Base-by-base conservation (phyloP, 2,329 filamentous ascomycete species). In the Orbilia blumenaviensis region DNA sequence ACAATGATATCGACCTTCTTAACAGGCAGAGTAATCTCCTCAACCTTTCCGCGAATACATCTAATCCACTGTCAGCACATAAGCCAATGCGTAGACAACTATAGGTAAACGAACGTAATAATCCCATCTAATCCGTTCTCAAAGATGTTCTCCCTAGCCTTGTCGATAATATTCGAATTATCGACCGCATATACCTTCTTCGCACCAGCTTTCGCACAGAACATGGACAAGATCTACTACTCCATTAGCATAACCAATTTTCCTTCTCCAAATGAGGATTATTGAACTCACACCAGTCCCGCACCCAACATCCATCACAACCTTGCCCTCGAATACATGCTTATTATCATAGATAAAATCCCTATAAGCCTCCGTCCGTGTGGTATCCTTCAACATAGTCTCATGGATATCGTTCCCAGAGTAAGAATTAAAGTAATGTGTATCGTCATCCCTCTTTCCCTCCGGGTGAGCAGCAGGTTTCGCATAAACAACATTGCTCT, bases 281-380 rank as follows among this genome's bases (percentile, higher is more conserved):
- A 7, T 9, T 56, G 75, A 68, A 80, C 83, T 82, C 82, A 86
- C 80, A 79, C 86, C 87, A 25, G 89, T 91, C 54, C 90, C 92
- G 81, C 94, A 97, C 58, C 94, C 94, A 78, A 97, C 93, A 81
- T 98, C 94, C 5, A 98, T 88, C 10, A 97, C 92, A 8, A 77
- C 89, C 84, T 96, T 97, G 80, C 89, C 92, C 32, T 89, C 89
- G 83, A 97, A 97, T 2, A 97, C 84, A 78, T 92, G 86, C 83
- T 96, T 95, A 84, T 97, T 93, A 79, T 90, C 89, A 84, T 97
- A 97, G 81, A 97, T 93, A 82, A 97, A 97, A 83, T 98, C 93
- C 50, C 94, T 89, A 84, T 98, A 98, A 2, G 92, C 91, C 80
- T 97, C 92, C 9, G 94, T 98, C 61, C 94, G 91, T 42, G 97